Evolutionary conservation across 2,329 filamentous ascomycete genomes (phyloP), one percentile per base, ranked within the genome.

Genomic region (Teratosphaeria epicoccoides): DNA sequence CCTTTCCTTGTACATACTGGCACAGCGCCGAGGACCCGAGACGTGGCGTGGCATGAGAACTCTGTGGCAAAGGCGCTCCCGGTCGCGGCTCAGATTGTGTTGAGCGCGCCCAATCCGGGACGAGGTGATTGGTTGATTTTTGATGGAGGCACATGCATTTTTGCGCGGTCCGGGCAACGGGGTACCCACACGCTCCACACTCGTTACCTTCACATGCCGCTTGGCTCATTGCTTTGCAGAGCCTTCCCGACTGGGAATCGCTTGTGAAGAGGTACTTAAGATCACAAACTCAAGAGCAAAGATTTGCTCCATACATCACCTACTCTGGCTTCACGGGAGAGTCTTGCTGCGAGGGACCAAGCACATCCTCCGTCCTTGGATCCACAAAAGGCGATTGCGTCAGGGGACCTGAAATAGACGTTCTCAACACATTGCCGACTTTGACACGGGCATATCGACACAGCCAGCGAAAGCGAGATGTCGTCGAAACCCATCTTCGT

Each of bases 401-500:
- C 33, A n/a, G n/a, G 33, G 33, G n/a, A 40, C 33, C 33, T 40
- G 33, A 40, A 40, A 40, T 17, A 40, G 33, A 40, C 33, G 33
- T 40, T 22, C n/a, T 17, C 33, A 20, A 40, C 33, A 40, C 33
- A 40, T 17, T 40, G 33, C 33, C 33, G 33, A 6, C n/a, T 22
- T 9, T 40, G 1, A 20, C n/a, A 22, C 33, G 33, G 33, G 33
- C 33, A 49, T 25, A 33, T 44, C 55, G 48, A 55, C 52, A 53
- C 7, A 20, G n/a, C 17, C 33, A 40, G 33, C 33, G 33, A 20
- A 40, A 40, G 33, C 33, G 29, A 33, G 49, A 90, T 89, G 85
- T 82, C 84, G 61, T 78, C 73, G 68, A 93, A 83, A 66, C 85
- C 87, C 37, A 87, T 97, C 69, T 97, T 97, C 69, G 83, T 93